Evolutionary conservation across 352 stramenopile genomes (phyloP).

Genomic region (Phytopythium ostracodes): DNA sequence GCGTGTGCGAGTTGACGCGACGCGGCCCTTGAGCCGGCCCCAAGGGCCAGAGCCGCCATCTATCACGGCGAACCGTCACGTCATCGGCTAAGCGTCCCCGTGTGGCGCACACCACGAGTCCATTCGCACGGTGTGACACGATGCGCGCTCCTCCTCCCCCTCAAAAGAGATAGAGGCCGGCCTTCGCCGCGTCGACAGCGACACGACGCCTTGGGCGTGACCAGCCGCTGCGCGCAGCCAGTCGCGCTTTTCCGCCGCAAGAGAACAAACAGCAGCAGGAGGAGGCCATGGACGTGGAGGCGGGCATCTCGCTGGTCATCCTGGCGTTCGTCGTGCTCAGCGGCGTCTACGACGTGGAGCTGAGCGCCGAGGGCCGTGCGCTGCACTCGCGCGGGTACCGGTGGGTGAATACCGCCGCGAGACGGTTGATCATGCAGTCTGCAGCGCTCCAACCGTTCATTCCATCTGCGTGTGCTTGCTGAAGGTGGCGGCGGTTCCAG

Average conservation of each 20-base stretch:
- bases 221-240: background rate
- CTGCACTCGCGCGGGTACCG: conserved; percentile 56
- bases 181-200: background rate
- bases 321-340: conserved; percentile 48
- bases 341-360: conserved; percentile 58
- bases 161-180: background rate
- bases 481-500: conserved; percentile 55
- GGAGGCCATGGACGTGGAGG: conserved; percentile 35
- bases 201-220: background rate
- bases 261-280: background rate
- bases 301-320: conserved; percentile 51
- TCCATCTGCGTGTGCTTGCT: too few species aligned
- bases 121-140: conserved; percentile 1
- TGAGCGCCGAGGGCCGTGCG: conserved; percentile 44
- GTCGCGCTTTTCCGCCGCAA: background rate
- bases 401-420: conserved; percentile 12
- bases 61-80: background rate
- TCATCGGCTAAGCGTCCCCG: background rate
- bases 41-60: background rate
- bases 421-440: background rate
- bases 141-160: background rate
- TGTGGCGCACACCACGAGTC: background rate
- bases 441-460: background rate
- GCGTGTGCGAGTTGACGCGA: too few species aligned
- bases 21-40: background rate